Base-by-base conservation (phyloP, 805 yeast genomes). In the Soucietia sequanensis region DNA sequence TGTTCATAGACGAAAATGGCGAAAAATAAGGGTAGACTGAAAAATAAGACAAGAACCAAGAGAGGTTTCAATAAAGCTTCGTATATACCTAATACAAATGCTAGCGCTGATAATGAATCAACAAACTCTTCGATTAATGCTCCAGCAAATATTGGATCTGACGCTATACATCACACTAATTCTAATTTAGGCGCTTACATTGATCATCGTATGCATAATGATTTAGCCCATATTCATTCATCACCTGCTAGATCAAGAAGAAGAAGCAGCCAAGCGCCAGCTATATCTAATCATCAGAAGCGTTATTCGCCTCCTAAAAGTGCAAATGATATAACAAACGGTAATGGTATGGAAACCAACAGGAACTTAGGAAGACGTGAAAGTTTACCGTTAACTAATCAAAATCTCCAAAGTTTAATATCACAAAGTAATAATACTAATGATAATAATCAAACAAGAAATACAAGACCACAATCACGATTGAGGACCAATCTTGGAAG, bases 311-410 rank as follows among this genome's bases (percentile, higher is more conserved):
- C 23, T 11, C 23, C 10, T 8, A 8, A 11, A 11, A 9, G 10
- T 11, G 29, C 29, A 4, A 12, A n/a, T 16, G 25, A 19, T 15
- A 34, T 21, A 26, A 9, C 18, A 22, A 33, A 19, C 19, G 27
- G 34, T 16, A 16, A 33, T 4, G 14, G 15, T 21, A 5, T 24
- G 26, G 21, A 12, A 18, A 16, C 31, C 15, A 31, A 23, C 29
- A 26, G 30, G 34, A 28, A 33, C 26, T 23, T 31, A 30, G 23
- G 23, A 8, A 11, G 23, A 8, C 10, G 23, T 11, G 31, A 32
- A 11, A 40, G 23, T 11, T 36, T 51, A 10, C 72, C 72, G 8
- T 48, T 68, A 18, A 68, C 74, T 6, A 61, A 65, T 43, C 52
- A 54, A 22, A 68, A 68, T 38, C 48, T 68, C 15, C 62, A 58